Base-by-base conservation (phyloP, 2,329 filamentous ascomycete species). In the Nothophaeocryptopus gaeumannii region DNA sequence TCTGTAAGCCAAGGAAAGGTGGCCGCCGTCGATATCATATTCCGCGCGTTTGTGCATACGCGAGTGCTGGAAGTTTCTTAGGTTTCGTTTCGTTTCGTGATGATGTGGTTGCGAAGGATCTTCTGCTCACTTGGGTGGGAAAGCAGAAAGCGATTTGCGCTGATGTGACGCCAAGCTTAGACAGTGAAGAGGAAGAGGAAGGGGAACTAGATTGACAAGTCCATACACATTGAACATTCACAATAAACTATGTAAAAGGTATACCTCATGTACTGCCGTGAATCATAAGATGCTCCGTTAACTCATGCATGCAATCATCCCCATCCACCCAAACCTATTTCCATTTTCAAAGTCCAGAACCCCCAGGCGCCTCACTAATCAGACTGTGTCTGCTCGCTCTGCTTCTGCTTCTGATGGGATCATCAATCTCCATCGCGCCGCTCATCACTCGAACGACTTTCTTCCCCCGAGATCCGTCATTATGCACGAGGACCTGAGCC, bases 401-500 rank as follows among this genome's bases (percentile, higher is more conserved):
- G 45, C 46, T 51, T n/a, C 55, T 38, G 44, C 60, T 58, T 43
- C 60, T 55, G 13, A 64, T 61, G 13, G 63, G 63, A 40, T 64
- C 61, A 46, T 68, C 64, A 48, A 77, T 72, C 46, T 74, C 73
- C 74, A 78, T 76, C 8, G 74, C 74, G 2, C 74, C 74, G 58
- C 73, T 76, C 66, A 75, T 63, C 7, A 77, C 72, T 29, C 75
- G 67, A 3, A 77, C 75, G 15, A 77, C 71, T 61, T 76, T 77
- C 63, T 75, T 76, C 2, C 63, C 63, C 39, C 55, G 59, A 2
- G 60, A 59, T n/a, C 51, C 56, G 34, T 72, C 70, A 39, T 65
- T 68, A 20, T 65, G 67, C 46, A 96, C 82, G 53, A 97, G 80
- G 32, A 99, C 93, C 70, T 97, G 92, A 5, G 95, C 93, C 8